These are phyloP conservation scores for Neoboletus magnificus DNA, from an alignment of 768 basidiomycete species.

Conservation along the genomic window DNA sequence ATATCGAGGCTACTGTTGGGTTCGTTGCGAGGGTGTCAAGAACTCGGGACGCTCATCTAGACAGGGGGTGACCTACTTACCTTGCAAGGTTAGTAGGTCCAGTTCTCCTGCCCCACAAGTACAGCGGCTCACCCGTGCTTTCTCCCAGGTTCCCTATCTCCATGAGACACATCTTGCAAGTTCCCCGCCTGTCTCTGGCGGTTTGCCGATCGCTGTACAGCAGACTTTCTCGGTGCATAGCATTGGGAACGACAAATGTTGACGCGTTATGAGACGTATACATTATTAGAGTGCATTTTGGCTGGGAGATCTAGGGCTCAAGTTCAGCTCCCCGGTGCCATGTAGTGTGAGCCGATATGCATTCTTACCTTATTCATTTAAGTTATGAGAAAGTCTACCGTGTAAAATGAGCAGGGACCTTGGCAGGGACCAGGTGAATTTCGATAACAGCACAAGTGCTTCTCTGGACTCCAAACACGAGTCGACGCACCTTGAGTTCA, in stretches of 20 bases:
- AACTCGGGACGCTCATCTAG: no score
- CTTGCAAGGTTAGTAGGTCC: no score
- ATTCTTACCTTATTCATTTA: no score
- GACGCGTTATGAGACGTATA: background rate
- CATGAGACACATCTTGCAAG: slow-evolving; percentile 35
- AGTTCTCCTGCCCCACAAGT: no score
- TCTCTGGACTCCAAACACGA: background rate
- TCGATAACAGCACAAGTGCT: no score
- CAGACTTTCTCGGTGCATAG: background rate
- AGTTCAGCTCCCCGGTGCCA: background rate
- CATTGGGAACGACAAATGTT: background rate
- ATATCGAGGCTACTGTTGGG: no score
- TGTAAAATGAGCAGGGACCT: no score
- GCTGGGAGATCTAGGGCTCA: background rate
- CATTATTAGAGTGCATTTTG: background rate
- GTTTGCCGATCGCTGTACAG: background rate
- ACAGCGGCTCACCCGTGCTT: slow-evolving; percentile 54
- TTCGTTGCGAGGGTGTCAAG: no score
- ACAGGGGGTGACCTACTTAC: no score
- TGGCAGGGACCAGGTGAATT: no score
- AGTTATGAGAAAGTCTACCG: no score
- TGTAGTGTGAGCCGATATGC: no score
- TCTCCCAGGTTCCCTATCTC: slow-evolving; percentile 63
- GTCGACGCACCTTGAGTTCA: slow-evolving; percentile 51
- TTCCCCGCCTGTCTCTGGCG: slow-evolving; percentile 35